Percentiles rank a stretch among this genome's conserved stretches.
phyloP scores from a whole-genome alignment of 176 grass and related monocot species.

The Tuctoria greenei region DNA sequence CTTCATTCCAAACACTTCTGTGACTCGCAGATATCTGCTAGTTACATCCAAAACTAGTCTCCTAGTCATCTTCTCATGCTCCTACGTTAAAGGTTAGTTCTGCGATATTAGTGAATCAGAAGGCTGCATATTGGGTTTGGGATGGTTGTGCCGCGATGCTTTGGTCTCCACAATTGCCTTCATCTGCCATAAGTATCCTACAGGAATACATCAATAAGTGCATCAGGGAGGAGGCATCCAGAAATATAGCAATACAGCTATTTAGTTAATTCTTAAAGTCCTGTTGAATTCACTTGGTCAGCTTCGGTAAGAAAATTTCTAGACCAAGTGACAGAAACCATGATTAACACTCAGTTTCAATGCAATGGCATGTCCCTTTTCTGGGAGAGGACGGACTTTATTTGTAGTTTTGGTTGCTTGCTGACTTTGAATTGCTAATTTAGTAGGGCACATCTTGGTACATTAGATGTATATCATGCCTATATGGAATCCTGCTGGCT shows the following conservation, averaged over 20 bases:
- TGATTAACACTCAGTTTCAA: conserved; percentile 9
- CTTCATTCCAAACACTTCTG: conserved; percentile 11
- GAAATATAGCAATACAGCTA: conserved; percentile 6
- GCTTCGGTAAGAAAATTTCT: conserved; percentile 16
- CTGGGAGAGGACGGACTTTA: neutral
- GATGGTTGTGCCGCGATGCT: conserved; percentile 51
- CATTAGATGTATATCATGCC: conserved; percentile 16
- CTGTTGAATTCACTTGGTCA: conserved; percentile 17
- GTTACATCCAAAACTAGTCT: conserved; percentile 37
- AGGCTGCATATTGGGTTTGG: conserved; percentile 60
- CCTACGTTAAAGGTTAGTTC: conserved; percentile 48
- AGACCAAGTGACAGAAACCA: conserved; percentile 14
- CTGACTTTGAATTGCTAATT: conserved; percentile 43
- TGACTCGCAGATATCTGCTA: conserved; percentile 25
- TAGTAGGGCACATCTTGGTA: conserved; percentile 29
- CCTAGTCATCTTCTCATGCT: conserved; percentile 37
- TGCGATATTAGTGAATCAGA: conserved; percentile 49
- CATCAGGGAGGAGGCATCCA: conserved; percentile 22
- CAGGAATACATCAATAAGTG: conserved; percentile 30
- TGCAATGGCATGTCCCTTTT: neutral
- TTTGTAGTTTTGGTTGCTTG: conserved; percentile 25
- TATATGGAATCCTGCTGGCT: conserved; percentile 19
- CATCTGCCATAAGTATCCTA: conserved; percentile 59
- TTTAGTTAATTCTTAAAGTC: conserved; percentile 17
- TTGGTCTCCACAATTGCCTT: conserved; percentile 52